A percentile compares a stretch with the other conserved stretches of the same genome.
These are phyloP conservation scores for Populus simonii DNA, from an alignment of 345 rosid genomes.

Conservation along the genomic window DNA sequence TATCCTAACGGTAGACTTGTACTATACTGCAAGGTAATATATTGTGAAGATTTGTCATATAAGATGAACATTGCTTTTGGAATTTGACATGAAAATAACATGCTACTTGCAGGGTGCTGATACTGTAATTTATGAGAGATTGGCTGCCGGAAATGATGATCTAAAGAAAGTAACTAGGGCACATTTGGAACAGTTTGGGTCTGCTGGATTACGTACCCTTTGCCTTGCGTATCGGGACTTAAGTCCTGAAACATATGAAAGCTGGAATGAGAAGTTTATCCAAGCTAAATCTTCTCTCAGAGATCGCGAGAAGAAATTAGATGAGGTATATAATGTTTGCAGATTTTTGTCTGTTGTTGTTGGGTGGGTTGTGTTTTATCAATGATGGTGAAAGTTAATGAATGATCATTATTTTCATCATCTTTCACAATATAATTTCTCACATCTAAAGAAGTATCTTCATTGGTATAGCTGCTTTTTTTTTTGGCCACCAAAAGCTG, in stretches of 20 bases:
- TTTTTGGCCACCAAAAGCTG: background rate
- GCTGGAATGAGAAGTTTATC: constrained; percentile 96
- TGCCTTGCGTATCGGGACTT: constrained; percentile 89
- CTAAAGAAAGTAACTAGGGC: constrained; percentile 73
- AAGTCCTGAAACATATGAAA: constrained; percentile 67
- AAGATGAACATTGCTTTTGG: constrained; percentile 4
- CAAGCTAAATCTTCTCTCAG: constrained; percentile 93
- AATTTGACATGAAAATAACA: constrained; percentile 30
- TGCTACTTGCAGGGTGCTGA: constrained; percentile 86
- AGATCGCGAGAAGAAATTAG: constrained; percentile 96
- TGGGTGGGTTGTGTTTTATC: background rate
- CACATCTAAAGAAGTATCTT: background rate
- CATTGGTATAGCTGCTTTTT: background rate
- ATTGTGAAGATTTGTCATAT: constrained; percentile 15
- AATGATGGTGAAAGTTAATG: background rate
- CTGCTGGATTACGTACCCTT: constrained; percentile 97
- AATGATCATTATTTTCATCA: background rate
- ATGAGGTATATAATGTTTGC: constrained; percentile 63
- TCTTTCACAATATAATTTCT: background rate
- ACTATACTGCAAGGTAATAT: constrained; percentile 89
- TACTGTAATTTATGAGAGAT: constrained; percentile 86
- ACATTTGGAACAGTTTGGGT: constrained; percentile 90
- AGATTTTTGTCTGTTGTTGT: background rate
- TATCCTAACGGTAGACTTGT: constrained; percentile 94
- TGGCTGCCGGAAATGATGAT: constrained; percentile 65